Evolutionary conservation across 768 basidiomycete genomes (phyloP).

Genomic region (Podaxis rugospora): DNA sequence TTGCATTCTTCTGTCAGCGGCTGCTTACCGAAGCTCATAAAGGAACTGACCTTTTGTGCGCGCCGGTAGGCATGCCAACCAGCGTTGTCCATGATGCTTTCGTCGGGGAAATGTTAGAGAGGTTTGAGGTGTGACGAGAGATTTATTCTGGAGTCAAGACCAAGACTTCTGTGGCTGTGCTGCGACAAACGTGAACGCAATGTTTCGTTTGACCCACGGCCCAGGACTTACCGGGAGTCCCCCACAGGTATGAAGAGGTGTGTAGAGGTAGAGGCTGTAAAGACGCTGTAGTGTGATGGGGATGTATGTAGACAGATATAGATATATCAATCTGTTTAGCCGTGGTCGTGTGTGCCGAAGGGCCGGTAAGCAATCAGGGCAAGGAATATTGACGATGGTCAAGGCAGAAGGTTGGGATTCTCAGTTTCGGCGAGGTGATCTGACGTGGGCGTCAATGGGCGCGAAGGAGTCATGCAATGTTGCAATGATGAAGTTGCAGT

Average conservation of each 20-base stretch:
- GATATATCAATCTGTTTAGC: neutral
- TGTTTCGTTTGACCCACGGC: neutral
- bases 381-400: neutral
- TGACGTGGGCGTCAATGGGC: neutral
- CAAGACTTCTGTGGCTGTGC: neutral
- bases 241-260: neutral
- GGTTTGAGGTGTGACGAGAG: neutral
- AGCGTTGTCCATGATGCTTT: constrained; percentile 57
- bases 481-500: neutral
- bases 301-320: neutral
- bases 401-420: neutral
- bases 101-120: neutral
- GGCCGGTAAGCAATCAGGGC: neutral
- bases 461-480: no score
- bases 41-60: constrained; percentile 45
- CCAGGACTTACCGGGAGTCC: neutral
- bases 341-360: neutral
- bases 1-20: neutral
- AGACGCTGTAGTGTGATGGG: neutral
- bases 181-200: neutral
- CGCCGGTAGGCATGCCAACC: constrained; percentile 73
- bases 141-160: neutral
- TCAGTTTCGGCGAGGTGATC: neutral
- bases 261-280: no score
- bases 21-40: neutral